phyloP scores from a whole-genome alignment of 2,329 filamentous ascomycete genomes.

The Aspergillus hortae region DNA sequence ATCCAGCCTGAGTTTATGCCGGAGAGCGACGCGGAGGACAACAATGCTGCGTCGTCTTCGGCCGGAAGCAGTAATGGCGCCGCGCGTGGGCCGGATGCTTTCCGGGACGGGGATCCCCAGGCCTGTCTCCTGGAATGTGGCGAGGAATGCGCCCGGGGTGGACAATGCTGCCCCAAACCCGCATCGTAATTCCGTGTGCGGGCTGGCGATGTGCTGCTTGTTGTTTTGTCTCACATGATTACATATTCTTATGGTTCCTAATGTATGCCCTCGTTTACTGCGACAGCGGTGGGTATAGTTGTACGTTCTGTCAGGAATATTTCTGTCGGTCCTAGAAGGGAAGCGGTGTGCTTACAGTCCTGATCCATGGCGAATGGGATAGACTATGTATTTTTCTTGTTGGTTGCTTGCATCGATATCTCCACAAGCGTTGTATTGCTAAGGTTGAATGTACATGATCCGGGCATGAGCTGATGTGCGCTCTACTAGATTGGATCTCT shows the following conservation, averaged over 20 bases:
- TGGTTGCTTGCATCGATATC: no score
- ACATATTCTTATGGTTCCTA: neutral
- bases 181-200: conserved; percentile 15
- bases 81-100: conserved; percentile 33
- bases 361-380: no score
- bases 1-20: conserved; percentile 82
- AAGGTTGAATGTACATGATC: no score
- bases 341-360: no score
- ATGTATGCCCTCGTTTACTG: neutral
- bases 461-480: no score
- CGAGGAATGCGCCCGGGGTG: conserved; percentile 40
- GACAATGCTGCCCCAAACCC: conserved; percentile 42
- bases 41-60: conserved; percentile 18
- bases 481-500: no score
- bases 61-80: conserved; percentile 13
- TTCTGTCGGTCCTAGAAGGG: no score
- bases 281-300: no score
- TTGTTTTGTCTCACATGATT: neutral
- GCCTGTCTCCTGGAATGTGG: conserved; percentile 48
- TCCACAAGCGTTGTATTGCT: no score
- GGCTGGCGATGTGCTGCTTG: neutral
- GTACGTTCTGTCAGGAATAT: no score
- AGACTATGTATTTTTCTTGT: no score
- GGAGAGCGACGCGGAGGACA: conserved; percentile 34
- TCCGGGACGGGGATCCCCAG: conserved; percentile 34